Evolutionary conservation across 2,329 filamentous ascomycete genomes (phyloP), one percentile per base, ranked within the genome.

Genomic region (Fusarium xyrophilum): DNA sequence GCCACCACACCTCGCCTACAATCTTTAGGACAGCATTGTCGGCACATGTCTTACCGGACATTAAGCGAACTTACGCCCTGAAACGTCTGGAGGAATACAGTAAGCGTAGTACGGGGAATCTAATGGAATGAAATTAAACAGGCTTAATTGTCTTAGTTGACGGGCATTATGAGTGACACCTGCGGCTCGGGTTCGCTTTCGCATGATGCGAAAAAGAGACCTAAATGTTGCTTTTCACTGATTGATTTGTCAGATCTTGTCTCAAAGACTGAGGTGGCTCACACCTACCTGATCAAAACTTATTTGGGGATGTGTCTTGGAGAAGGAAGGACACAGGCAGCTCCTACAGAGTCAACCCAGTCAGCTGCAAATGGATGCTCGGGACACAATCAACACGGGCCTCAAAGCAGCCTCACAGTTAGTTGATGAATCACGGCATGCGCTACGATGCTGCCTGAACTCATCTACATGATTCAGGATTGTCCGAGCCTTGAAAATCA

Each of bases 21-120:
- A 23, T 40, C 15, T 55, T 68, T 50, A 38, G 65, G 65, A 60
- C 36, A 46, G 17, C 19, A 44, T 33, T 53, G 51, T 53, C 51
- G 51, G 51, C 51, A 53, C 57, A 44, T 61, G 65, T 57, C 56
- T 66, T 51, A 50, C 44, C 54, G 54, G 43, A 46, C 32, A 43
- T 69, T 69, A 69, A 60, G 66, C 66, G 66, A 69, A 21, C 58
- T 21, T 39, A 56, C 67, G 40, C 61, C 66, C 54, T 67, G 67
- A 64, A 63, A 68, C 58, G 40, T 39, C 39, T 55, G 19, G 38
- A 56, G 39, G 56, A 33, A 53, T 30, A 32, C 55, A 55, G 28
- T 44, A 40, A 68, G 65, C 39, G 48, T 19, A n/a, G 25, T 35
- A 56, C 32, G 32, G 42, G 42, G 42, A 28, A 30, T 28, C 28